Base-by-base conservation (phyloP, 441 rosid genomes). In the Pelargonium fulgidum region DNA sequence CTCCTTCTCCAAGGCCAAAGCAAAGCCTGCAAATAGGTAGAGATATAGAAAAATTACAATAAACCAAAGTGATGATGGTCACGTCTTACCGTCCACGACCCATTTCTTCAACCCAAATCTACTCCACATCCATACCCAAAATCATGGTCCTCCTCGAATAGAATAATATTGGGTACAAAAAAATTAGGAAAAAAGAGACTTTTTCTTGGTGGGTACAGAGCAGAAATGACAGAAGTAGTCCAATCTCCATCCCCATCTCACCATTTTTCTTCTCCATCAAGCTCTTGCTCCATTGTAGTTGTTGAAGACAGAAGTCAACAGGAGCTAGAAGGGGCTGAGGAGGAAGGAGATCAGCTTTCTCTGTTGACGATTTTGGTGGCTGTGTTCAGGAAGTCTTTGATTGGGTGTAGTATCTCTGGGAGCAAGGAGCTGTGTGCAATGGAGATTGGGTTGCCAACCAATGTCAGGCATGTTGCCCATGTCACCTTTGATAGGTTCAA, bases 381-480 rank as follows among this genome's bases (percentile, higher is more conserved):
- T 62, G 94, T 87, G 70, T 56, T 93, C 62, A 85, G 96, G 87
- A 89, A 86, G 85, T 88, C 97, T 26, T 78, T 93, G 64, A 82
- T 87, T 70, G 86, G 92, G 44, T 93, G 97, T 77, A 80, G 26
- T 2, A 58, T 82, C 41, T 86, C 86, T 66, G 96, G 85, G 78
- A 76, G 76, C 48, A 10, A 58, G n/a, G 84, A 80, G 42, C 47
- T 29, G 33, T 71, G 84, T 58, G 78, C 86, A 45, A 70, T 88
- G 83, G 97, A 93, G 70, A 93, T 93, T 47, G 83, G 97, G 73
- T 86, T 85, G 87, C 98, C 98, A n/a, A 86, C 90, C 54, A 92
- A 91, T 74, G 97, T 93, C 48, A 85, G 85, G 75, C 98, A 93
- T 79, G 88, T 91, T 70, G 89, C 96, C 16, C 97, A 93, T 74